These are phyloP conservation scores for Jackrogersella minutella DNA, from an alignment of 495 filamentous ascomycete genomes.

Conservation along the genomic window DNA sequence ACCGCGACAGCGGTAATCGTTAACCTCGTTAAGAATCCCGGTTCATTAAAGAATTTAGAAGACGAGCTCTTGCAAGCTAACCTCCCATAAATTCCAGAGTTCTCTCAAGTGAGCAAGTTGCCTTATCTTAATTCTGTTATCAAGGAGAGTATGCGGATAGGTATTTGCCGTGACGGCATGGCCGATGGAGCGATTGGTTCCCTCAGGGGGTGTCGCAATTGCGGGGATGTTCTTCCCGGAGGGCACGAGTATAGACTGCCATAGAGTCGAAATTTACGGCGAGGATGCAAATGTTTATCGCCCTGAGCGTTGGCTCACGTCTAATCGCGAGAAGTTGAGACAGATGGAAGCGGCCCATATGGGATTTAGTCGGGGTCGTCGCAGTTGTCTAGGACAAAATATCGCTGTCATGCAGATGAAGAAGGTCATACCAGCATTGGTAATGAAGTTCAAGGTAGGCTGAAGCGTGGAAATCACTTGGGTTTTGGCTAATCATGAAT, in stretches of 20 bases:
- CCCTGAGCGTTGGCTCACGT: slow-evolving; percentile 64
- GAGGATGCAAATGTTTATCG: slow-evolving; percentile 59
- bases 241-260: slow-evolving; percentile 48
- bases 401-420: slow-evolving; percentile 69
- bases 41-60: slow-evolving; percentile 52
- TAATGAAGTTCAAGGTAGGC: slow-evolving; percentile 47
- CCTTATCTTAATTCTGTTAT: slow-evolving; percentile 68
- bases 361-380: slow-evolving; percentile 65
- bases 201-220: slow-evolving; percentile 58
- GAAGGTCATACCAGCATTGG: slow-evolving; percentile 68
- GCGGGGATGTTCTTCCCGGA: slow-evolving; percentile 61
- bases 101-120: slow-evolving; percentile 42
- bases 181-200: slow-evolving; percentile 64
- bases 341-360: slow-evolving; percentile 56
- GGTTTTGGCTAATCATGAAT: slow-evolving; percentile 17
- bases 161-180: slow-evolving; percentile 60
- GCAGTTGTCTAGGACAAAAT: slow-evolving; percentile 71
- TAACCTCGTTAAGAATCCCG: slow-evolving; percentile 58
- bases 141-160: slow-evolving; percentile 66
- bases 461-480: not conserved
- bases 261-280: slow-evolving; percentile 59
- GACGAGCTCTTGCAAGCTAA: slow-evolving; percentile 56
- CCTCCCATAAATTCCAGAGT: slow-evolving; percentile 27
- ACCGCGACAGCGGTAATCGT: slow-evolving; percentile 61
- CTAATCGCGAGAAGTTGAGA: slow-evolving; percentile 43